Conservation (phyloP, 257 asterid genomes). For the Solanum lycopersicoides region DNA sequence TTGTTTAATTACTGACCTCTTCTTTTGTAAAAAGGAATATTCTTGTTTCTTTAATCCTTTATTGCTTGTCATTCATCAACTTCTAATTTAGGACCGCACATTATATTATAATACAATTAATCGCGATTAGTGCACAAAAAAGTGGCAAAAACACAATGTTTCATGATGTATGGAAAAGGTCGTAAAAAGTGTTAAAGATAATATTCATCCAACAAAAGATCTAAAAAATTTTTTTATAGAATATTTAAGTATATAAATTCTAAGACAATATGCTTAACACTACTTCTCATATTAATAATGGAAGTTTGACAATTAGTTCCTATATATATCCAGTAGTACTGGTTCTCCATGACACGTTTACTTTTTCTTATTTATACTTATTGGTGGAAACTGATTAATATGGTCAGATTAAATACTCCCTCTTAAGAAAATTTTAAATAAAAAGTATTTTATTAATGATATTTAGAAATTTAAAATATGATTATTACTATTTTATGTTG, state of each 20-base stretch:
- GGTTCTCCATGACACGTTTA: background rate
- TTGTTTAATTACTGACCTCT: background rate
- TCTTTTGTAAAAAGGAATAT: background rate
- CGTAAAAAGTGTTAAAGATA: background rate
- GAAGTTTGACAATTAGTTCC: background rate
- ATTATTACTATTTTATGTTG: too few species aligned
- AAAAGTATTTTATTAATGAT: too few species aligned
- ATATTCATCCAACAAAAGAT: background rate
- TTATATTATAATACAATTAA: background rate
- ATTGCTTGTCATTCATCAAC: background rate
- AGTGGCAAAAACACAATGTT: background rate
- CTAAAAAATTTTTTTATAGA: background rate
- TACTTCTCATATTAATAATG: background rate
- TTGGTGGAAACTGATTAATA: background rate
- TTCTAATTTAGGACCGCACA: background rate
- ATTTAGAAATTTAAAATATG: too few species aligned
- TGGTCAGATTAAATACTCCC: background rate
- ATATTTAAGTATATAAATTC: background rate
- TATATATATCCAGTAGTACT: background rate
- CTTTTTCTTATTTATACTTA: background rate
- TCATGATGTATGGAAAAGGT: background rate
- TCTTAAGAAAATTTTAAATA: too few species aligned
- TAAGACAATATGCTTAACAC: background rate
- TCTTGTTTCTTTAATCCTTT: background rate
- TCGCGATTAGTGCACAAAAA: background rate